A percentile compares a stretch with the other conserved stretches of the same genome.
These are phyloP conservation scores for Vitis labrusca DNA, from an alignment of 164 flowering plant genomes.

Conservation along the genomic window DNA sequence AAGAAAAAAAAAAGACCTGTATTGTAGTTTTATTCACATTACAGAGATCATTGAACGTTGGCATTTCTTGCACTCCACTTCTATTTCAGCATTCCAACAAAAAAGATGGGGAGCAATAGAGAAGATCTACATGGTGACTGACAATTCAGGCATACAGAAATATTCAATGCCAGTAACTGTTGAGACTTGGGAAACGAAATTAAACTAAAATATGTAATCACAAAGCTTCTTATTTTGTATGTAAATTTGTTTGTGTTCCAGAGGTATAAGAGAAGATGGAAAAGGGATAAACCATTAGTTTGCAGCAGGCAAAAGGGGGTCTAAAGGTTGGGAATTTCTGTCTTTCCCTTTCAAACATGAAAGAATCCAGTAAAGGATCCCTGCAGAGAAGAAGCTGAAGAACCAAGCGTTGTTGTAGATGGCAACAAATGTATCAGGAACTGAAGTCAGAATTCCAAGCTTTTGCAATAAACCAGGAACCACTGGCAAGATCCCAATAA, in stretches of 20 bases:
- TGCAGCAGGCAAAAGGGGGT: slow-evolving; percentile 40
- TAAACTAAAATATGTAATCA: no score
- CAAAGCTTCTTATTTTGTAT: no score
- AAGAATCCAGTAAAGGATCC: slow-evolving; percentile 53
- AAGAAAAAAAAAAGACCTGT: no score
- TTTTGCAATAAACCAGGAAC: slow-evolving; percentile 85
- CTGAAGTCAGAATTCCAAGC: slow-evolving; percentile 44
- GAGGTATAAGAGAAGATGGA: not conserved
- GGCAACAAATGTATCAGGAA: slow-evolving; percentile 31
- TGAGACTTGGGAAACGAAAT: no score
- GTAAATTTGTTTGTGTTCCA: not conserved
- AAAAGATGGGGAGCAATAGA: no score
- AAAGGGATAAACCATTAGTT: slow-evolving; percentile 1
- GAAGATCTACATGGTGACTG: no score
- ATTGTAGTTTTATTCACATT: no score
- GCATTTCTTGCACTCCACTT: no score
- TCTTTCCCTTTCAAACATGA: slow-evolving; percentile 28
- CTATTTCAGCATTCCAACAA: no score
- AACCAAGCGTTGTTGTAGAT: slow-evolving; percentile 92
- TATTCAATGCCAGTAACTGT: no score
- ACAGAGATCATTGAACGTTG: no score
- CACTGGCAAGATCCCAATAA: slow-evolving; percentile 76
- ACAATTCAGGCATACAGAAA: no score
- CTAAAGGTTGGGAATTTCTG: slow-evolving; percentile 18
- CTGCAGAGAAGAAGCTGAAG: slow-evolving; percentile 68